phyloP scores from a whole-genome alignment of 140 eudicot genomes.

The Bidens hawaiensis region DNA sequence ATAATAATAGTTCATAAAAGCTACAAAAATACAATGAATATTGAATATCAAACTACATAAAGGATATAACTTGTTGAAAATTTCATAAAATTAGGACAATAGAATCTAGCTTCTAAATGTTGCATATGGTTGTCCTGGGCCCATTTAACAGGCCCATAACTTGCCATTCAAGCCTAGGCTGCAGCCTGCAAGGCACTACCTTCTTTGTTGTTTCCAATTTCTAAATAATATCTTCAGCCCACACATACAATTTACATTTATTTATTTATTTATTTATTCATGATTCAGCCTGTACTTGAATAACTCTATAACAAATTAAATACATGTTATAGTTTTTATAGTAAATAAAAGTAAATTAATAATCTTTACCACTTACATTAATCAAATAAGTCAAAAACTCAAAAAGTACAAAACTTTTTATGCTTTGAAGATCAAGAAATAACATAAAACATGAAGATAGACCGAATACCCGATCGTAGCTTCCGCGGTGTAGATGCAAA shows the following conservation, averaged over 20 bases:
- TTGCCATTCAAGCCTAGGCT: not conserved
- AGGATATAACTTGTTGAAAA: not conserved
- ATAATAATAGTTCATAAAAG: not conserved
- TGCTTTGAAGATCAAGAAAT: not conserved
- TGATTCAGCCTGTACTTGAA: not conserved
- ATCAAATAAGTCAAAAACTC: not conserved
- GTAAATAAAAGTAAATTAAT: not conserved
- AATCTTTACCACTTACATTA: not conserved
- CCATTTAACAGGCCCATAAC: not conserved
- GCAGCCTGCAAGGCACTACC: too few species aligned
- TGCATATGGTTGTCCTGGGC: not conserved
- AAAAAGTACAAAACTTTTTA: not conserved
- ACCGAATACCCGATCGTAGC: slow-evolving; percentile 52
- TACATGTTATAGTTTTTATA: not conserved
- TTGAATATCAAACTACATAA: not conserved
- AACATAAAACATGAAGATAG: not conserved
- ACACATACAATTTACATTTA: not conserved
- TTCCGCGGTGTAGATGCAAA: slow-evolving; percentile 54
- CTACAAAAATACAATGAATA: not conserved
- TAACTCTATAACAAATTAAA: not conserved
- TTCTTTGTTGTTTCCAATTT: too few species aligned
- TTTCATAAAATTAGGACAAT: not conserved
- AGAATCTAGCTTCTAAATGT: not conserved
- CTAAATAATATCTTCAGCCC: too few species aligned
- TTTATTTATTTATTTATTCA: not conserved